Evolutionary conservation across 371 early-diverging fungal genomes (phyloP).

Genomic region (Mycotypha africana): DNA sequence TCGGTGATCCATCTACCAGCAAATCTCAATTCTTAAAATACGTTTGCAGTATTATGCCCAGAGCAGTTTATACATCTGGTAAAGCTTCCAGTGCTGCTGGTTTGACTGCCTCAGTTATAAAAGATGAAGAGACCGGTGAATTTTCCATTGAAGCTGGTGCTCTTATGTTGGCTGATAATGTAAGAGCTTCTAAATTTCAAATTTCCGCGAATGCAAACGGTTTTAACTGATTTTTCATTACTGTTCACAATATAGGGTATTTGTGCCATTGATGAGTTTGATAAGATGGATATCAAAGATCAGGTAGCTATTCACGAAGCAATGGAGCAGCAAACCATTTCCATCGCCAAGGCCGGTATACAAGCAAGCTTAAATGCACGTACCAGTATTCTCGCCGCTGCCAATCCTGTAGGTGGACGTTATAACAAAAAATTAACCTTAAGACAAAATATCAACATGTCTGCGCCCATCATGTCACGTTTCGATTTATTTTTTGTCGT

Average conservation of each 20-base stretch:
- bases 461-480: slow-evolving; percentile 99
- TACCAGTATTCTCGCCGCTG: slow-evolving; percentile 98
- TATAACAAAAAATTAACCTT: slow-evolving; percentile 94
- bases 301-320: slow-evolving; percentile 99
- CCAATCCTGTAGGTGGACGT: slow-evolving; percentile 97
- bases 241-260: slow-evolving; percentile 78
- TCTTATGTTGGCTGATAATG: slow-evolving; percentile 99
- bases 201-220: too few relatives aligned
- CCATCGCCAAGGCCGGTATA: slow-evolving; percentile 99
- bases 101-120: slow-evolving; percentile 97
- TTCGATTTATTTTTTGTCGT: slow-evolving; percentile 99
- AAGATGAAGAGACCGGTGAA: slow-evolving; percentile 99
- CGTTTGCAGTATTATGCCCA: slow-evolving; percentile 84
- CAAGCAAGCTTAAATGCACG: slow-evolving; percentile 99
- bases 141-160: slow-evolving; percentile 99
- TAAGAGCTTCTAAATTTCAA: too few relatives aligned
- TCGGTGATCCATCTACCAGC: slow-evolving; percentile 98
- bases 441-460: slow-evolving; percentile 97
- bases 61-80: slow-evolving; percentile 97
- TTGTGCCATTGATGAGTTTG: slow-evolving; percentile 99
- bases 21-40: slow-evolving; percentile 98
- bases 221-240: too few relatives aligned
- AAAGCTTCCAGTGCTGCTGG: slow-evolving; percentile 99
- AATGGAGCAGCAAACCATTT: slow-evolving; percentile 99
- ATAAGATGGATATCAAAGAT: slow-evolving; percentile 99